Percentiles rank a stretch among this genome's conserved stretches.
phyloP scores from a whole-genome alignment of 2,329 filamentous ascomycete genomes.

The Colletotrichum salicis region DNA sequence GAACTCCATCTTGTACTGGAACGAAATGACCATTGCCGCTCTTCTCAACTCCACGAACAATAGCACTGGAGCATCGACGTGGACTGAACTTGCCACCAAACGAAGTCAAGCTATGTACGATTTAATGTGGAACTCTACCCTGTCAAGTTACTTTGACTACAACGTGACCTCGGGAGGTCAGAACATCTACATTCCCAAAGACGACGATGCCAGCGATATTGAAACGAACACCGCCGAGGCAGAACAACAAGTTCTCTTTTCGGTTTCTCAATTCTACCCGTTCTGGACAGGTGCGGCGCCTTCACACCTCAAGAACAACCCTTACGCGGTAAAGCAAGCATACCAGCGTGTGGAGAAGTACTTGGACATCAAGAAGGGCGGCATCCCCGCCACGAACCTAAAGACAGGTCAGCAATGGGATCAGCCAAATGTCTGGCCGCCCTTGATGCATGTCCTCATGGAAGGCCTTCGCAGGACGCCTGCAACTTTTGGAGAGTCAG shows the following conservation, averaged over 20 bases:
- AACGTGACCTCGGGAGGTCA: constrained; percentile 70
- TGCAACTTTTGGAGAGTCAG: constrained; percentile 62
- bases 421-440: constrained; percentile 76
- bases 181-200: constrained; percentile 63
- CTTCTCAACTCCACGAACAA: constrained; percentile 66
- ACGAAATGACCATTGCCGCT: constrained; percentile 67
- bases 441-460: constrained; percentile 73
- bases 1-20: constrained; percentile 75
- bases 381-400: constrained; percentile 71
- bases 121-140: constrained; percentile 72
- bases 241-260: constrained; percentile 67
- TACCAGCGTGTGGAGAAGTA: constrained; percentile 64
- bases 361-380: constrained; percentile 63
- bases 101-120: constrained; percentile 71
- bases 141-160: constrained; percentile 75
- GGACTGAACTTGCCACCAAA: constrained; percentile 58
- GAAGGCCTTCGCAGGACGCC: constrained; percentile 69
- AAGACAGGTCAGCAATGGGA: constrained; percentile 75
- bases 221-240: constrained; percentile 59
- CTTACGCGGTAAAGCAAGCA: constrained; percentile 64
- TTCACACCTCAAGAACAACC: constrained; percentile 64
- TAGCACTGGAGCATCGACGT: constrained; percentile 58
- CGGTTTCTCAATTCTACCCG: constrained; percentile 71
- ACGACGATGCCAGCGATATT: constrained; percentile 55
- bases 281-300: constrained; percentile 77